These are phyloP conservation scores for Ceratocystiopsis brevicomis DNA, from an alignment of 2,329 filamentous ascomycete species.

Conservation along the genomic window DNA sequence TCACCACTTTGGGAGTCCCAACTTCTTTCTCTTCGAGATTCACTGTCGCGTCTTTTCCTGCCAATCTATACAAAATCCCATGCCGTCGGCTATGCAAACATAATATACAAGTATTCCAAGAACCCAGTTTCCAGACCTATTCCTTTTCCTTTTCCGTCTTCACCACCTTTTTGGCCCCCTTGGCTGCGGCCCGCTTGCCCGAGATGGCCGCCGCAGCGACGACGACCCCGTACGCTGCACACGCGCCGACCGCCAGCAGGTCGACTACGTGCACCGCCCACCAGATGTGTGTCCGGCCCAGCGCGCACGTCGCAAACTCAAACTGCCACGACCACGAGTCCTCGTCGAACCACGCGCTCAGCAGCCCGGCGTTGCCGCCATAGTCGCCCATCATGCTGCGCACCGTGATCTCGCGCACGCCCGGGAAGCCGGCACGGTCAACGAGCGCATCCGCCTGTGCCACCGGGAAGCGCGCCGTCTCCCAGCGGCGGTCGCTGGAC, in stretches of 20 bases:
- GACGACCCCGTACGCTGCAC: slow-evolving; percentile 9
- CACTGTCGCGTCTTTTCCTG: no score
- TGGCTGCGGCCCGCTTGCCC: neutral
- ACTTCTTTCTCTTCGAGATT: no score
- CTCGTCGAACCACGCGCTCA: slow-evolving; percentile 79
- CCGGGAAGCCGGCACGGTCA: slow-evolving; percentile 29
- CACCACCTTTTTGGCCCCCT: neutral
- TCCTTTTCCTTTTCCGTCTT: no score
- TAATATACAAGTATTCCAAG: no score
- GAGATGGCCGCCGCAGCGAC: slow-evolving; percentile 10
- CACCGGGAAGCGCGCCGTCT: slow-evolving; percentile 29
- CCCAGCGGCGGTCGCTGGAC: slow-evolving; percentile 26
- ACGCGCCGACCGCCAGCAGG: slow-evolving; percentile 23
- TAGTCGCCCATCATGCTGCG: slow-evolving; percentile 98
- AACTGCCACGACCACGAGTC: slow-evolving; percentile 57
- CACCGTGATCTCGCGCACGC: slow-evolving; percentile 76
- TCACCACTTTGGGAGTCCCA: no score
- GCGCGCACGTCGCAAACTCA: slow-evolving; percentile 57
- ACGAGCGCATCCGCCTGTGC: slow-evolving; percentile 24
- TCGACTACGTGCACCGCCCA: slow-evolving; percentile 73
- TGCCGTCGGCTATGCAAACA: no score
- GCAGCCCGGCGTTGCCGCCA: slow-evolving; percentile 72
- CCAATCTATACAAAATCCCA: no score
- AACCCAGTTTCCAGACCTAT: no score
- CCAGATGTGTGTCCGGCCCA: slow-evolving; percentile 85